Evolutionary conservation across 352 stramenopile species (phyloP), one percentile per base, ranked within the genome.

Genomic region (Phytophthora crassamura): DNA sequence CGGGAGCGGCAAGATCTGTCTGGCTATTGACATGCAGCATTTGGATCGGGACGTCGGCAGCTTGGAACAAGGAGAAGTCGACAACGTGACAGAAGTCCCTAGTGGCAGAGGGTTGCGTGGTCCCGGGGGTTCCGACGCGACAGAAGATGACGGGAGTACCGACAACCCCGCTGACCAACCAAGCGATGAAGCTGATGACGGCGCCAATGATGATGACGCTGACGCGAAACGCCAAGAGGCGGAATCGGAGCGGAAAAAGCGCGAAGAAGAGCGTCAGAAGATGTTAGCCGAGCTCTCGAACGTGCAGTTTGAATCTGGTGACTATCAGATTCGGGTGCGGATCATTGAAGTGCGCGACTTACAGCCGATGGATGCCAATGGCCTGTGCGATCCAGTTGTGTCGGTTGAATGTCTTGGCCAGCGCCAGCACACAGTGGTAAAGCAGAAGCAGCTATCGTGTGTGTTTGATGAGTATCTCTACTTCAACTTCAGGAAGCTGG

Each of bases 391-490:
- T 59, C 93, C 93, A 5, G 89, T 98, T 15, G 76, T 97, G 5
- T 84, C 86, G 14, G 83, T 96, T 14, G 88, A 94, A 61, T 93
- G 88, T 39, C 75, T 97, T 38, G 84, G 80, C 4, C 85, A 96
- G 49, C 81, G 82, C 8, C 81, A 95, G 49, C 77, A 96, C 54
- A 95, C 84, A 7, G 70, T 84, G 40, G 79, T 95, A 54, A 89
- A 96, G 77, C 76, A 91, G 60, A 87, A 96, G 59, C 82, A 91
- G 48, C 73, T 92, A 11, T 94, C 80, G 25, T 93, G 80, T 38
- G 87, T 98, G 3, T 97, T 97, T 74, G 93, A 98, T 67, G 89
- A 98, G 60, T 82, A 84, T 14, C 75, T 97, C 22, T 94, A 94
- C 53, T 97, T 98, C 67, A 89, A 95, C 59, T 93, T 97, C 35